Percentiles rank a stretch among this genome's conserved stretches.
These are phyloP conservation scores for Didymosphaeria variabile DNA, from an alignment of 2,329 filamentous ascomycete species.

Conservation along the genomic window DNA sequence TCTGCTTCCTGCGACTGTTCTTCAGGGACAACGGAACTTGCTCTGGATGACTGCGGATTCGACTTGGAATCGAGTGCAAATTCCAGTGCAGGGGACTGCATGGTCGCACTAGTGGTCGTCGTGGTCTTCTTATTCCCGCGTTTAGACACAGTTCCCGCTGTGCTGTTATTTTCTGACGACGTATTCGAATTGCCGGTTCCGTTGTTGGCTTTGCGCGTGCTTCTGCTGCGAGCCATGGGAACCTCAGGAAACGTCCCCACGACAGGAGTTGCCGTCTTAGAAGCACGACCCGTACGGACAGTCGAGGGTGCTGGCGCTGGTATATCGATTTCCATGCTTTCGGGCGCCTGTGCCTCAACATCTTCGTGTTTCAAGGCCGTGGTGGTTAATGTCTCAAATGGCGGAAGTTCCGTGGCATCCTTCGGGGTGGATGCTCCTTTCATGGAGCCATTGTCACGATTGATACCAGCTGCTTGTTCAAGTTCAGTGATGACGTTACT, in stretches of 20 bases:
- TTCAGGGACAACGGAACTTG: constrained; percentile 44
- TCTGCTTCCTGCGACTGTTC: constrained; percentile 46
- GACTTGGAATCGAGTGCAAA: constrained; percentile 34
- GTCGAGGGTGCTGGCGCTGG: constrained; percentile 40
- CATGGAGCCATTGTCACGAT: constrained; percentile 32
- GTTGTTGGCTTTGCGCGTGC: constrained; percentile 52
- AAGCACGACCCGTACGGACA: constrained; percentile 52
- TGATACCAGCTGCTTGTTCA: constrained; percentile 42
- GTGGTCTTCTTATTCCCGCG: constrained; percentile 48
- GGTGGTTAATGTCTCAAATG: constrained; percentile 57
- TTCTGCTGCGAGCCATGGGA: constrained; percentile 54
- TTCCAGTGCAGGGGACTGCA: constrained; percentile 42
- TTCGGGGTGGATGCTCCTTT: constrained; percentile 44
- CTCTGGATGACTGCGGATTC: constrained; percentile 42
- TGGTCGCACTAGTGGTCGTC: constrained; percentile 27
- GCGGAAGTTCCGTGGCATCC: constrained; percentile 35
- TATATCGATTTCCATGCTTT: constrained; percentile 45
- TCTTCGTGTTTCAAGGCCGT: constrained; percentile 61
- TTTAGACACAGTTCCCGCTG: constrained; percentile 44
- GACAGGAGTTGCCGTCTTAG: constrained; percentile 60
- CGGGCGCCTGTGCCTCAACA: constrained; percentile 55
- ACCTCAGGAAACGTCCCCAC: constrained; percentile 54
- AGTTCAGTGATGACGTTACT: constrained; percentile 44
- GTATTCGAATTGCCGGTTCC: constrained; percentile 46
- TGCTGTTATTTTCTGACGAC: constrained; percentile 53